Evolutionary conservation across 2,329 filamentous ascomycete genomes (phyloP).

Genomic region (Pseudogymnoascus sp.): DNA sequence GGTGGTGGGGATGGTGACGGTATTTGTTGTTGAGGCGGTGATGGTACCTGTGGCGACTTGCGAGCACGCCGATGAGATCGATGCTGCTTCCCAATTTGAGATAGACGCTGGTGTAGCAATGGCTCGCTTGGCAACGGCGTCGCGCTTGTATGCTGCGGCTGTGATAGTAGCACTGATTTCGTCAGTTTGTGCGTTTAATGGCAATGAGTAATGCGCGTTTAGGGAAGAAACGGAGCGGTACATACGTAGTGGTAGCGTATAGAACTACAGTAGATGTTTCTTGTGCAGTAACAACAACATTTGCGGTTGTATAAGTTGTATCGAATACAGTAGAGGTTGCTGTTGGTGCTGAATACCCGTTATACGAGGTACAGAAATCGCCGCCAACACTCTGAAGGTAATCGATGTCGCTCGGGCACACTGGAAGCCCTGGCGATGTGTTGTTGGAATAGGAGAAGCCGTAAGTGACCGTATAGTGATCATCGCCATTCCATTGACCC

Average conservation of each 20-base stretch:
- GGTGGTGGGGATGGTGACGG: background rate
- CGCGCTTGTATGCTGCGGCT: background rate
- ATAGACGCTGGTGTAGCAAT: background rate
- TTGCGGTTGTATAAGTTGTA: background rate
- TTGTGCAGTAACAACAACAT: background rate
- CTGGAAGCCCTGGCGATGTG: background rate
- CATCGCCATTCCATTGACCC: slow-evolving; percentile 17
- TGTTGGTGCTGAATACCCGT: background rate
- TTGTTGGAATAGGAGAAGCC: slow-evolving; percentile 12
- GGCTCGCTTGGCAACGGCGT: background rate
- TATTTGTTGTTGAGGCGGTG: background rate
- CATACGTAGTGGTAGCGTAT: background rate
- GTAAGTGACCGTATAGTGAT: slow-evolving; percentile 18
- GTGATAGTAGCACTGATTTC: background rate
- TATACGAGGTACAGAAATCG: background rate
- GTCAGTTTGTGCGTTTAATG: background rate
- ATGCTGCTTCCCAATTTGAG: background rate
- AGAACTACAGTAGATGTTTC: background rate
- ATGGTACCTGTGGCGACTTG: background rate
- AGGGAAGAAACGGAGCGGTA: background rate
- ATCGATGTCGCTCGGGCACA: background rate
- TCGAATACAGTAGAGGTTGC: background rate
- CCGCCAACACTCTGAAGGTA: background rate
- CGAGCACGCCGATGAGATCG: background rate
- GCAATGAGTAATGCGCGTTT: background rate